These are phyloP conservation scores for Thoreauomyces humboldtii DNA, from an alignment of 192 early-diverging fungal species.

Conservation along the genomic window DNA sequence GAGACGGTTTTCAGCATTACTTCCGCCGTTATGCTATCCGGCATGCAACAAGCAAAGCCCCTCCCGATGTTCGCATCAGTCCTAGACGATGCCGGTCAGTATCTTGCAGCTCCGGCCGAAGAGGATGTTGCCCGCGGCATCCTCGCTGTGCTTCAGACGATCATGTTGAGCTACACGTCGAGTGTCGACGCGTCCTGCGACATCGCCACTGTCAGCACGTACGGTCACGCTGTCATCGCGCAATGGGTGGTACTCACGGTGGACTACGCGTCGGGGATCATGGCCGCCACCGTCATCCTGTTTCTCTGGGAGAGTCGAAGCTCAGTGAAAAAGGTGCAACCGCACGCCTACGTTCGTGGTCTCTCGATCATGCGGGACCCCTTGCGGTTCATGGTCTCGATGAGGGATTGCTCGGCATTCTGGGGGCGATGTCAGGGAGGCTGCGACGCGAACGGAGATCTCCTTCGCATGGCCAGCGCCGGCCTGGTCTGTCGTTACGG, in stretches of 20 bases:
- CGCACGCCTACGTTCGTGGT: constrained; percentile 12
- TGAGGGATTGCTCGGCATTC: constrained; percentile 8
- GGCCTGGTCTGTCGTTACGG: constrained; percentile 17
- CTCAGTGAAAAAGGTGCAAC: constrained; percentile 2
- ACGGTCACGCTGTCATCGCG: background rate
- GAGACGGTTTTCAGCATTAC: background rate
- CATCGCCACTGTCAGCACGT: too few relatives aligned
- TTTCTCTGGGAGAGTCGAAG: background rate
- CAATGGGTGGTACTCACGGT: background rate
- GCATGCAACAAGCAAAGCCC: background rate
- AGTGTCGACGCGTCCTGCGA: background rate
- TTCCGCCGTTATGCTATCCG: background rate
- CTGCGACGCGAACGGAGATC: constrained; percentile 15
- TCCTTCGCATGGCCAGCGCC: background rate
- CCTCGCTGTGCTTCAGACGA: background rate
- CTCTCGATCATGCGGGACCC: constrained; percentile 10
- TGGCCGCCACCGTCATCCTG: background rate
- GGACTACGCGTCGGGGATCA: too few relatives aligned
- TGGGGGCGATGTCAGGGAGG: constrained; percentile 7
- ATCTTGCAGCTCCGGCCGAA: background rate
- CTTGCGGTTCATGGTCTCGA: constrained; percentile 15
- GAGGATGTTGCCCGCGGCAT: background rate
- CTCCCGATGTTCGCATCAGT: background rate
- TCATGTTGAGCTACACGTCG: background rate
- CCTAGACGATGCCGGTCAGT: background rate